Evolutionary conservation across 2,329 filamentous ascomycete species (phyloP).

Genomic region (Nemania sp.): DNA sequence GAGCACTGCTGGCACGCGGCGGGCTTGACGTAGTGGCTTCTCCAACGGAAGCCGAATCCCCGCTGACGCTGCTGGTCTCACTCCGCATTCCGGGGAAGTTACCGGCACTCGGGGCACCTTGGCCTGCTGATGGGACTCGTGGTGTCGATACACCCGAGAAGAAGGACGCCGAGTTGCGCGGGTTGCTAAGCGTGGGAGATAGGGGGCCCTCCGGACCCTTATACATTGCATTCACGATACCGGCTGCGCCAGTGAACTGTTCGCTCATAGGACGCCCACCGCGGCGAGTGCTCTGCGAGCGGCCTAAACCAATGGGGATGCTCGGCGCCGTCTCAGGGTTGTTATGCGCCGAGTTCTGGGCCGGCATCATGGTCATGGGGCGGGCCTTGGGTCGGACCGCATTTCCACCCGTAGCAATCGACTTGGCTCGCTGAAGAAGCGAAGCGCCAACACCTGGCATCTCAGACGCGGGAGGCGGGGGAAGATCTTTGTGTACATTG

Average conservation of each 20-base stretch:
- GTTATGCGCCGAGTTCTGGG: constrained; percentile 60
- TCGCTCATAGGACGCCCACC: constrained; percentile 70
- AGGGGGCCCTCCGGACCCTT: constrained; percentile 75
- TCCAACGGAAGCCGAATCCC: constrained; percentile 73
- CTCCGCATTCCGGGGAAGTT: constrained; percentile 81
- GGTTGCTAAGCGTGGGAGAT: constrained; percentile 69
- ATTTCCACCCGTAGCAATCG: constrained; percentile 61
- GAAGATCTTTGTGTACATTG: constrained; percentile 85
- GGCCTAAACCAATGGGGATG: constrained; percentile 74
- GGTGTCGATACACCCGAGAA: constrained; percentile 58
- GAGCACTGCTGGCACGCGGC: constrained; percentile 57
- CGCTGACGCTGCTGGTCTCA: constrained; percentile 73
- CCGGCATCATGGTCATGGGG: constrained; percentile 69
- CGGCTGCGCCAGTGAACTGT: constrained; percentile 72
- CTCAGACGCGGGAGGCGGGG: constrained; percentile 72
- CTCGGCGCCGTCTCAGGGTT: constrained; percentile 81
- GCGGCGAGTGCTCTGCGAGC: constrained; percentile 66
- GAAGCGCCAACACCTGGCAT: constrained; percentile 61
- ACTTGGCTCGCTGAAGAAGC: constrained; percentile 71
- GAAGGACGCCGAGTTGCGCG: constrained; percentile 73
- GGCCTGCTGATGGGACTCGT: constrained; percentile 59
- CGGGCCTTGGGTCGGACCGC: constrained; percentile 60
- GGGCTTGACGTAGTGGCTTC: constrained; percentile 60
- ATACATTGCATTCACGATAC: constrained; percentile 91
- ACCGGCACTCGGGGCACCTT: constrained; percentile 62